phyloP scores from a whole-genome alignment of 2,329 filamentous ascomycete species.

The Monosporascus sp. region DNA sequence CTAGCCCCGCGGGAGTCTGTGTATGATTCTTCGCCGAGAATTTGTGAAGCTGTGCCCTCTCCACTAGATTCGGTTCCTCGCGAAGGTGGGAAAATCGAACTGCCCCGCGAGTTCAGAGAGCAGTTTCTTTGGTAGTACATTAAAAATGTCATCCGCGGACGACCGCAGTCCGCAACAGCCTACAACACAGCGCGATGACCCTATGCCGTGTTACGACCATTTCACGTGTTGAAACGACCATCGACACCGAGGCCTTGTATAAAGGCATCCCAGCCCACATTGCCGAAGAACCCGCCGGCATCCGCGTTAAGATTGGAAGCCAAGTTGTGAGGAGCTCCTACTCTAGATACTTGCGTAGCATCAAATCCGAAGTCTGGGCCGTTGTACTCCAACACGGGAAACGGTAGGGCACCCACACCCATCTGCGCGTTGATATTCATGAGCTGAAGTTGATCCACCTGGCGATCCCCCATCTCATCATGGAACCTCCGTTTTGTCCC shows the following conservation, averaged over 20 bases:
- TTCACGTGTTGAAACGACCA: background rate
- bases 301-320: background rate
- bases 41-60: background rate
- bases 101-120: slow-evolving; percentile 1
- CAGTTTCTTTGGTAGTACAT: slow-evolving; percentile 5
- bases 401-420: background rate
- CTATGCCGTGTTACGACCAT: no score
- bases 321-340: background rate
- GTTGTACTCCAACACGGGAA: slow-evolving; percentile 5
- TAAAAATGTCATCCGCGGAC: no score
- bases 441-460: background rate
- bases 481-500: background rate
- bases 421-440: background rate
- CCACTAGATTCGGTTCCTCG: background rate
- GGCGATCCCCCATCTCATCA: background rate
- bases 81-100: background rate
- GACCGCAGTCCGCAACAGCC: no score
- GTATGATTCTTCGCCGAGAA: background rate
- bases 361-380: slow-evolving; percentile 9
- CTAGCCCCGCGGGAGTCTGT: background rate
- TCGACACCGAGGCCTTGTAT: background rate
- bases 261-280: slow-evolving; percentile 1
- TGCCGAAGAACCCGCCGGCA: slow-evolving; percentile 1
- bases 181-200: background rate
- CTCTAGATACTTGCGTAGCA: background rate